Evolutionary conservation across 164 flowering plant genomes (phyloP).

Genomic region (Vitis rotundifolia): DNA sequence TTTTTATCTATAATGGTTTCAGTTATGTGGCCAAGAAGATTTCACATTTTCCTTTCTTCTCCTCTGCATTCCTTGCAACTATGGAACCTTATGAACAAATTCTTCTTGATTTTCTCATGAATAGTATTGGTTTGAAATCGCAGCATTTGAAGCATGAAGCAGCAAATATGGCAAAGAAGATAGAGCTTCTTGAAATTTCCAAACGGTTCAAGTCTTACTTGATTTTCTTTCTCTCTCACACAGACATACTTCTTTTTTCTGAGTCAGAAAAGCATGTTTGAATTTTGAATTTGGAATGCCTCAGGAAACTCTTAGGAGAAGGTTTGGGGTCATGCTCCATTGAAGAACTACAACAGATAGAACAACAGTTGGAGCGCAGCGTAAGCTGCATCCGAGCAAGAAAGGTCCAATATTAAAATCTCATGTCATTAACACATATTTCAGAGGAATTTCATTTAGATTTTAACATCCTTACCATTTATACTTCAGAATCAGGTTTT

Average conservation of each 20-base stretch:
- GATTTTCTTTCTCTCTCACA: too few species aligned
- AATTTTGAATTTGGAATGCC: background rate
- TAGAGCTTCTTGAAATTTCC: slow-evolving; percentile 68
- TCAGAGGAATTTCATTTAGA: background rate
- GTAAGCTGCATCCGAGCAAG: slow-evolving; percentile 53
- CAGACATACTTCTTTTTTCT: background rate
- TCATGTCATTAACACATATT: background rate
- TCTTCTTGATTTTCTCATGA: too few species aligned
- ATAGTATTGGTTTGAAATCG: slow-evolving; percentile 4
- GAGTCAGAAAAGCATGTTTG: background rate
- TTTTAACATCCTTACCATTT: background rate
- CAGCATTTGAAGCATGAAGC: slow-evolving; percentile 76
- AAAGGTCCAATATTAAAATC: slow-evolving; percentile 45
- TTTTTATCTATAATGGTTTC: background rate
- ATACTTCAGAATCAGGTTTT: slow-evolving; percentile 57
- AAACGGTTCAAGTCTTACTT: slow-evolving; percentile 38
- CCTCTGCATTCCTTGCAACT: too few species aligned
- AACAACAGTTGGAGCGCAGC: slow-evolving; percentile 67
- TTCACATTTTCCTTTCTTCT: too few species aligned
- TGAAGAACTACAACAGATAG: slow-evolving; percentile 71
- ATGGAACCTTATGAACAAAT: too few species aligned
- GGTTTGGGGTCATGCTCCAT: slow-evolving; percentile 52
- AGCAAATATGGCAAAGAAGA: slow-evolving; percentile 62
- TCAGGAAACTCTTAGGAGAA: slow-evolving; percentile 83
- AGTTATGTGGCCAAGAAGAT: too few species aligned